These are phyloP conservation scores for Haplosporangium sp. DNA, from an alignment of 371 early-diverging fungal genomes.

Conservation along the genomic window DNA sequence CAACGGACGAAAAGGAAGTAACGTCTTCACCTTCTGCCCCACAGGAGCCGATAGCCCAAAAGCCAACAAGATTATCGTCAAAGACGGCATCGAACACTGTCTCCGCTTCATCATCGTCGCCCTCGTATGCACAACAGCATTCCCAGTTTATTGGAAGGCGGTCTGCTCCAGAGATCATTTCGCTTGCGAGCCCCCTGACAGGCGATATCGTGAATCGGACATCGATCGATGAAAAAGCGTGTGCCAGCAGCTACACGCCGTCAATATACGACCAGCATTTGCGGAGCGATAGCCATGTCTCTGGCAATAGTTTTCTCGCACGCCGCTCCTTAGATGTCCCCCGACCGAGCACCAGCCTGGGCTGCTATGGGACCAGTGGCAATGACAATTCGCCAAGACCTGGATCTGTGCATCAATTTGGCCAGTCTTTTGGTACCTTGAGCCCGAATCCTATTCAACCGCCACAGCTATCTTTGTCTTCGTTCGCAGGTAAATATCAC, in stretches of 20 bases:
- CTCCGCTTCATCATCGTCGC: neutral
- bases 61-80: too few relatives aligned
- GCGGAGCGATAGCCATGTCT: neutral
- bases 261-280: neutral
- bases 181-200: conserved; percentile 23
- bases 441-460: too few relatives aligned
- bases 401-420: too few relatives aligned
- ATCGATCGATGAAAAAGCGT: neutral
- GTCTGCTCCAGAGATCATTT: conserved; percentile 27
- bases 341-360: conserved; percentile 13
- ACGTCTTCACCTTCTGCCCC: too few relatives aligned
- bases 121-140: neutral
- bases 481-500: too few relatives aligned
- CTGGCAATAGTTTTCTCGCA: neutral
- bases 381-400: too few relatives aligned
- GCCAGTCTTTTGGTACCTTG: too few relatives aligned
- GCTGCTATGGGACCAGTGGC: conserved; percentile 8
- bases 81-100: too few relatives aligned
- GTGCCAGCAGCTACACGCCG: conserved; percentile 8
- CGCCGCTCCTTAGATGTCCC: conserved; percentile 17
- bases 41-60: too few relatives aligned
- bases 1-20: too few relatives aligned
- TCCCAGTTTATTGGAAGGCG: conserved; percentile 14
- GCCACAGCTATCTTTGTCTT: too few relatives aligned
- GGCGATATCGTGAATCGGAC: conserved; percentile 19